These are phyloP conservation scores for Rosa chinensis DNA, from an alignment of 306 rosid genomes.

Conservation along the genomic window DNA sequence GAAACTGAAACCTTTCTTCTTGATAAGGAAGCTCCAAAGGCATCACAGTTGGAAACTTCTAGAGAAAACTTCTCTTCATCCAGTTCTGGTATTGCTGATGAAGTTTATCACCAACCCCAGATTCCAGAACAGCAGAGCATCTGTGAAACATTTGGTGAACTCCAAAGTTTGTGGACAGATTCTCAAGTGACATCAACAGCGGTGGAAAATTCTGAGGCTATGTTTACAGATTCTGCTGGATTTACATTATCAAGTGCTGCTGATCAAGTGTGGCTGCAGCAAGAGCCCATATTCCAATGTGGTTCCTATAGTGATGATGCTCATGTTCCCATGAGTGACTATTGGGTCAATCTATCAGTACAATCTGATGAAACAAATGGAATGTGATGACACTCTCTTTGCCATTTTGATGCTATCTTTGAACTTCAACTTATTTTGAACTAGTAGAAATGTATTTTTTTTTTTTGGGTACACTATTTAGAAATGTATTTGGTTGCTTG, in stretches of 20 bases:
- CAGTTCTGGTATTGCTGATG: neutral
- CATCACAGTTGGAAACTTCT: neutral
- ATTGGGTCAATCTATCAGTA: slow-evolving; percentile 14
- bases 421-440: neutral
- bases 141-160: slow-evolving; percentile 23
- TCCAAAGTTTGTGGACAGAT: slow-evolving; percentile 24
- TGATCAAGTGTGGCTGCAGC: slow-evolving; percentile 14
- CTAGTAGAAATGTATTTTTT: neutral
- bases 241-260: neutral
- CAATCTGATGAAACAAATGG: slow-evolving; percentile 10
- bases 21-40: slow-evolving; percentile 1
- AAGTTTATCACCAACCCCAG: neutral
- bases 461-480: neutral
- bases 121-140: neutral
- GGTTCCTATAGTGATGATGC: slow-evolving; percentile 10
- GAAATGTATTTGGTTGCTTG: neutral
- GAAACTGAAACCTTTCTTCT: neutral
- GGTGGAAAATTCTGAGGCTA: neutral
- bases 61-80: neutral
- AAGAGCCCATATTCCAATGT: slow-evolving; percentile 19
- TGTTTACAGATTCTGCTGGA: slow-evolving; percentile 5
- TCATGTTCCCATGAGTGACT: neutral
- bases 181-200: neutral
- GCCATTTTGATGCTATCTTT: neutral
- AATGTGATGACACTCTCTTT: neutral